Base-by-base conservation (phyloP, 2,329 filamentous ascomycete species). In the Scedosporium aurantiacum region DNA sequence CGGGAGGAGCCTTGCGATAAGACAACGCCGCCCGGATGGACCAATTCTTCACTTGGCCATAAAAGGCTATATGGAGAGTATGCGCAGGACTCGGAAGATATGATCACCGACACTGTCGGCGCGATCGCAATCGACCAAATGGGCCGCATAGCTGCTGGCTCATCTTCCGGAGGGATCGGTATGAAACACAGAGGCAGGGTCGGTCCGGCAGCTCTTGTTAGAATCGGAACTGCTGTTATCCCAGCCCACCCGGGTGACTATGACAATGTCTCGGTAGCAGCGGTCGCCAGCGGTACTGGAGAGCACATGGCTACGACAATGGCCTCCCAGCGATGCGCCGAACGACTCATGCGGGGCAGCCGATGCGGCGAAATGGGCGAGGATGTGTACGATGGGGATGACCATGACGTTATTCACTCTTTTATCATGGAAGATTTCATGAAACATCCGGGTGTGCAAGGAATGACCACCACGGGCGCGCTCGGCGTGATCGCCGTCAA, bases 231-330 rank as follows among this genome's bases (percentile, higher is more conserved):
- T 21, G 89, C 90, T 41, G 88, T 99, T 28, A 83, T 97, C n/a
- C 93, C 93, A 1, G 78, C 80, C 27, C 85, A 91, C 64, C 77
- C 82, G 1, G 80, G 83, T 32, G 92, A 97, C 69, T 77, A 82
- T 5, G 84, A 90, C 2, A 77, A 80, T 55, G 81, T 85, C 6
- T 84, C 82, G 55, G 90, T 96, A 28, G 93, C 91, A 32, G 86
- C 87, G 27, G 91, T 97, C 23, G 95, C 91, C 45, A 96, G 91
- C 70, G 94, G 94, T 28, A 99, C 94, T 2, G 94, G 94, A 57
- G 94, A 99, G 74, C 94, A 99, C 71, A 99, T 99, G 89, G 90
- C 91, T 41, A 97, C 93, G 0, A 95, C 92, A 0, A 88, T 95
- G 81, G 93, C 94, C 10, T 92, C 94, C 5, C 86, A 88, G 63